Conservation (phyloP, 371 early-diverging fungal species). For the Apophysomyces variabilis region DNA sequence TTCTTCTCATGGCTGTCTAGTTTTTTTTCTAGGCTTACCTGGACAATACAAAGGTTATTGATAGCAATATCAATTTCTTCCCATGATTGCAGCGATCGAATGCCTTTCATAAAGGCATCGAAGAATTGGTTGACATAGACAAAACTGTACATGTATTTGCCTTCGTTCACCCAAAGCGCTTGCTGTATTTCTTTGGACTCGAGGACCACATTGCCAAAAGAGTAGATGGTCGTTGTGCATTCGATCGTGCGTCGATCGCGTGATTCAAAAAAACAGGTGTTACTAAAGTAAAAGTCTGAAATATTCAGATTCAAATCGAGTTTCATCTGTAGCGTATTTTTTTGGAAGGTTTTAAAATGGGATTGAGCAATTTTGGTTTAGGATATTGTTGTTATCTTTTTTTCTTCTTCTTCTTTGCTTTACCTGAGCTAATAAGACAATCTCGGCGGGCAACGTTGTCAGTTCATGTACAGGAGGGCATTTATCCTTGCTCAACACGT, state of each 20-base stretch:
- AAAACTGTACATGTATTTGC: constrained; percentile 56
- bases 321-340: constrained; percentile 23
- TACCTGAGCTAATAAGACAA: constrained; percentile 35
- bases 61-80: constrained; percentile 62
- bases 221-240: constrained; percentile 67
- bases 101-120: constrained; percentile 59
- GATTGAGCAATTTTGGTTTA: no score
- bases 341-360: no score
- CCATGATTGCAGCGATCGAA: constrained; percentile 49
- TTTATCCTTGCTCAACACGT: constrained; percentile 33
- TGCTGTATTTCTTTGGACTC: constrained; percentile 65
- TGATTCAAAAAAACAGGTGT: constrained; percentile 58
- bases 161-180: constrained; percentile 46
- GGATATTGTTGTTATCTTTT: background rate
- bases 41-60: constrained; percentile 56
- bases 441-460: background rate
- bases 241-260: constrained; percentile 53
- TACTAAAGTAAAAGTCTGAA: constrained; percentile 48
- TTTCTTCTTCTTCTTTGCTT: background rate
- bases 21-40: constrained; percentile 29
- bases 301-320: constrained; percentile 52
- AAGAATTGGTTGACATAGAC: constrained; percentile 67
- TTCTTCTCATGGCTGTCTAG: no score
- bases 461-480: constrained; percentile 35
- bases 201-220: constrained; percentile 65